Evolutionary conservation across 495 filamentous ascomycete genomes (phyloP), one percentile per base, ranked within the genome.

Genomic region (Baudoinia panamericana): DNA sequence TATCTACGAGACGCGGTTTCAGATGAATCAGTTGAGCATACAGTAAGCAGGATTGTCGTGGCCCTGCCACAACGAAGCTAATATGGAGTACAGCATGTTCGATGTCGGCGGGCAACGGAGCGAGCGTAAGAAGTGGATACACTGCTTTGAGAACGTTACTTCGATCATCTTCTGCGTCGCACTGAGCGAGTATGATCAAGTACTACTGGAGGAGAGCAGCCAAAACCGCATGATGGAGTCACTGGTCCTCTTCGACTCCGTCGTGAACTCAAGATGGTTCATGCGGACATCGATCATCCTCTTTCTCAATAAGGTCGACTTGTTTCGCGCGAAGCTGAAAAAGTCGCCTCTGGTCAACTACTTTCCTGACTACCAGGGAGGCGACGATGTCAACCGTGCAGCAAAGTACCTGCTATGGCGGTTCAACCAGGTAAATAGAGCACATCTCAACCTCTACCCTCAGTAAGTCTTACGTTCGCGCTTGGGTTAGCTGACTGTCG

Each of bases 221-320:
- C 90, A 97, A 82, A 97, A 97, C 56, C 88, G 92, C 35, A 95
- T 96, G 90, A 93, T 94, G 83, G 90, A 96, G 61, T 90, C 82
- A 53, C 60, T 97, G 22, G 76, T 96, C 26, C 73, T 97, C n/a
- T 97, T 97, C 60, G 92, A 96, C 63, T 95, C 88, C 6, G 90
- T 97, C 4, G 90, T 97, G 49, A 97, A 97, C 62, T 95, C 88
- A 43, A 71, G 90, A 53, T 97, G 92, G 92, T 97, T 97, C 62
- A 87, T 95, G 78, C 72, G 90, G 44, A 95, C 90, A 18, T 94
- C 85, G 61, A 97, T 97, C 58, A 95, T 96, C 57, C 70, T 97
- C 19, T 96, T 96, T 67, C 68, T 97, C 36, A 95, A 95, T 66
- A 97, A 97, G 62, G 92, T 97, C 39, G 92, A 95, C 69, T 73